Percentiles rank a stretch among this genome's conserved stretches.
Evolutionary conservation across 768 basidiomycete genomes (phyloP).

Genomic region (Obba rivulosa): DNA sequence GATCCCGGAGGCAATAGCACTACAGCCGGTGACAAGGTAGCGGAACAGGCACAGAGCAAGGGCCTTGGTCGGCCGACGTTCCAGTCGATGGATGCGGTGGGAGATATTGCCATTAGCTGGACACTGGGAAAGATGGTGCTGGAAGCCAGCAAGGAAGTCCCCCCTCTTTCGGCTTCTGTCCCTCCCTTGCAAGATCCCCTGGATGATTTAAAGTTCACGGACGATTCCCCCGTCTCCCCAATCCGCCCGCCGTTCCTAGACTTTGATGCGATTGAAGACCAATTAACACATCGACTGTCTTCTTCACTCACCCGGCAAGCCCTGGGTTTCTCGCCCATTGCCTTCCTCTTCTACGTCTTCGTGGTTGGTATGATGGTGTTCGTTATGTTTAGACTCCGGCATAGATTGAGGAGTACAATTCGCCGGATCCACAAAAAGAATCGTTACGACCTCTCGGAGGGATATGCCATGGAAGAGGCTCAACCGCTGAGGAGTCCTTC

Average conservation of each 20-base stretch:
- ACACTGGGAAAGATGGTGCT: conserved; percentile 98
- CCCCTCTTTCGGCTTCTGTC: conserved; percentile 36
- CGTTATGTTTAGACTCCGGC: conserved; percentile 52
- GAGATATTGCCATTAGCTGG: conserved; percentile 94
- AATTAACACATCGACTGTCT: conserved; percentile 62
- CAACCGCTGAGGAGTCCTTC: conserved; percentile 19
- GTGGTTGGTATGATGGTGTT: conserved; percentile 33
- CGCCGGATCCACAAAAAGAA: conserved; percentile 31
- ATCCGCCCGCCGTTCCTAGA: conserved; percentile 60
- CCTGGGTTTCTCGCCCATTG: conserved; percentile 67
- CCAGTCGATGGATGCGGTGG: conserved; percentile 89
- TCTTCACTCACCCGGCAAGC: conserved; percentile 54
- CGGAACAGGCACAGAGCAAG: conserved; percentile 72
- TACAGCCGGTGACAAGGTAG: conserved; percentile 64
- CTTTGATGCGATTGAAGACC: conserved; percentile 57
- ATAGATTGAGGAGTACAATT: conserved; percentile 41
- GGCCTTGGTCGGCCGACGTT: conserved; percentile 81
- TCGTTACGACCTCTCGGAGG: conserved; percentile 19
- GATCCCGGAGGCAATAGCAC: conserved; percentile 80
- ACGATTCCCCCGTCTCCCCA: conserved; percentile 50
- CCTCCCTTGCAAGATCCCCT: conserved; percentile 71
- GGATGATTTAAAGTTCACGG: conserved; percentile 52
- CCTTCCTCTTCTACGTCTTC: conserved; percentile 52
- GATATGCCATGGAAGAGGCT: conserved; percentile 29
- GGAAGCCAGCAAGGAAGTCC: conserved; percentile 88